Base-by-base conservation (phyloP, 139 green algal genomes). In the Tetraselmis striata region DNA sequence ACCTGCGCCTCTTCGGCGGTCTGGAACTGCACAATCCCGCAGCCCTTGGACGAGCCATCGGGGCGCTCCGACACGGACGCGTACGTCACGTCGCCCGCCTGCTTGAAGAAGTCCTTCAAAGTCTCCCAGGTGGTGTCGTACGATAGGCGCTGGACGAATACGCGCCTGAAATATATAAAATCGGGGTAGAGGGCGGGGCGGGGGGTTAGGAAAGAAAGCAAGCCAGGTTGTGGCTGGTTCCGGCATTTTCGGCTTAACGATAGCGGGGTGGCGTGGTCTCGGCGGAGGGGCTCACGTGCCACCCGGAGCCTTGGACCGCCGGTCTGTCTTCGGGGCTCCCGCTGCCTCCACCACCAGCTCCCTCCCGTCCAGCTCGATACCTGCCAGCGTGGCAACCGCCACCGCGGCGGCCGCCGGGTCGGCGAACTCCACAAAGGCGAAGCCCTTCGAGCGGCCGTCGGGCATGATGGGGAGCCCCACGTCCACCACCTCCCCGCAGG, bases 91-190 rank as follows among this genome's bases (percentile, higher is more conserved):
- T 82, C 29, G 31, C 78, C 78, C 22, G 26, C 45, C 31, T 75
- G 31, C 78, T 76, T 75, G 78, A 82, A 82, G 78, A 30, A n/a
- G 78, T 82, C 78, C 31, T 82, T 82, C 22, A 82, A 29, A 2
- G 25, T 18, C 74, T 31, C 74, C 74, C 74, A 77, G 2, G 25
- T 28, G 22, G 74, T 77, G 74, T 77, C 74, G 74, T 30, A 77
- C 2, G 74, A 77, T 18, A 77, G 25, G 74, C 5, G 23, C 23
- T 28, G 2, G 26, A 77, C 74, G n/a, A 77, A 77, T 18, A 77
- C 23, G 2, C 45, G 45, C 45, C 11, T 67, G 45, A 18, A 67
- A 25, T 67, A 18, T 29, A 28, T 77, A 29, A 22, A n/a, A 77
- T 18, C 45, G 45, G 45, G 45, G 11, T 25, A 67, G 45, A 67